phyloP scores from a whole-genome alignment of 257 asterid genomes.

The Solanum paucissectum region DNA sequence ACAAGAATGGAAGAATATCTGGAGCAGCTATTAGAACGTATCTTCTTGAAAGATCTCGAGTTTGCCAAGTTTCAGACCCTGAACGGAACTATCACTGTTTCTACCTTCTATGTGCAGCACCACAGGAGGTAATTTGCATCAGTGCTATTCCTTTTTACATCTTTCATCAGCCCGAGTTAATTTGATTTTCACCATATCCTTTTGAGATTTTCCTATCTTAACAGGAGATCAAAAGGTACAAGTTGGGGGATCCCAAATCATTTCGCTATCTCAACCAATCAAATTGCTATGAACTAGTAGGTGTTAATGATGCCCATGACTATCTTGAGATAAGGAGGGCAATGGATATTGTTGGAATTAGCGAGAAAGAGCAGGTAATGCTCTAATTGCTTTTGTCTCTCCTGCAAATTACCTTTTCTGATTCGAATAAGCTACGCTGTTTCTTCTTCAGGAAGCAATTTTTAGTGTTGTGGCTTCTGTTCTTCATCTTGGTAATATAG shows the following conservation, averaged over 20 bases:
- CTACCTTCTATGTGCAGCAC: slow-evolving; percentile 96
- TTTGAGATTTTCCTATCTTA: slow-evolving; percentile 16
- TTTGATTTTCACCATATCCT: background rate
- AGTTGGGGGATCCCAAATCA: slow-evolving; percentile 71
- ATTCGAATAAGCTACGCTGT: background rate
- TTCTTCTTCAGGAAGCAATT: slow-evolving; percentile 72
- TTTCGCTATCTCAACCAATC: slow-evolving; percentile 90
- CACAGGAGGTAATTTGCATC: slow-evolving; percentile 54
- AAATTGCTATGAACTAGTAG: slow-evolving; percentile 74
- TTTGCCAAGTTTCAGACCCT: slow-evolving; percentile 95
- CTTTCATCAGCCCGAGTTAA: slow-evolving; percentile 1
- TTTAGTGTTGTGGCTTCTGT: slow-evolving; percentile 93
- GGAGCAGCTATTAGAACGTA: slow-evolving; percentile 98
- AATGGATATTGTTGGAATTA: slow-evolving; percentile 95
- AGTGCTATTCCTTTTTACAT: background rate
- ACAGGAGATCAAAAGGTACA: slow-evolving; percentile 83
- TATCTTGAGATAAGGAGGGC: slow-evolving; percentile 97
- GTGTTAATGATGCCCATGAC: slow-evolving; percentile 81
- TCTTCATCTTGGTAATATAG: slow-evolving; percentile 91
- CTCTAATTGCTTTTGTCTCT: slow-evolving; percentile 5
- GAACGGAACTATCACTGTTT: slow-evolving; percentile 96
- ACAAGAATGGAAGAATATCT: slow-evolving; percentile 85
- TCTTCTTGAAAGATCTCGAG: slow-evolving; percentile 98
- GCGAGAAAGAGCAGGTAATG: slow-evolving; percentile 76
- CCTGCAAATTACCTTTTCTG: background rate